Percentiles rank a stretch among this genome's conserved stretches.
phyloP scores from a whole-genome alignment of 2,329 filamentous ascomycete species.

The Aspergillus sp. region DNA sequence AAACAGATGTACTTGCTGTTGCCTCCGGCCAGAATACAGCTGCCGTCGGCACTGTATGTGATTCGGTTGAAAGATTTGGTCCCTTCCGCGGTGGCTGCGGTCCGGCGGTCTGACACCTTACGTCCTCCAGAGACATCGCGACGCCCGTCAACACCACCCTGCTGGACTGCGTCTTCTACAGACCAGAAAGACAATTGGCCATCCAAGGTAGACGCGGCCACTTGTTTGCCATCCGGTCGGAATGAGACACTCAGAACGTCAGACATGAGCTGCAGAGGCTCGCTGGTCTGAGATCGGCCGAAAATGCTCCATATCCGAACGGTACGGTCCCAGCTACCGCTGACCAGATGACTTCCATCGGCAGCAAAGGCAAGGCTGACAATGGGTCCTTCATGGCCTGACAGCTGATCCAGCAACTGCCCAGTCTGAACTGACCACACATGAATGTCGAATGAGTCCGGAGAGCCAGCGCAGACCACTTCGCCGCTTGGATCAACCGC shows the following conservation, averaged over 20 bases:
- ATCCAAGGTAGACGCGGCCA: conserved; percentile 87
- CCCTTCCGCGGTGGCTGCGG: conserved; percentile 81
- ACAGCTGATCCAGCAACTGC: conserved; percentile 81
- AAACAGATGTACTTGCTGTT: conserved; percentile 99
- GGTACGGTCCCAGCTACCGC: conserved; percentile 94
- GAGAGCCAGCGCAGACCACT: conserved; percentile 87
- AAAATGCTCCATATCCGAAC: conserved; percentile 97
- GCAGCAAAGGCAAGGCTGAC: conserved; percentile 83
- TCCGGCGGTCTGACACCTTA: conserved; percentile 77
- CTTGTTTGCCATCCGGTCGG: conserved; percentile 80
- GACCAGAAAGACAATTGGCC: conserved; percentile 95
- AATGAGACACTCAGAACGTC: conserved; percentile 84
- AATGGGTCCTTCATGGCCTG: conserved; percentile 90
- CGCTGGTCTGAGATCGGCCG: conserved; percentile 84
- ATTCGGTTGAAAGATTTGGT: conserved; percentile 88
- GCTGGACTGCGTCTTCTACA: conserved; percentile 77
- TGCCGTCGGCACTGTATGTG: conserved; percentile 85
- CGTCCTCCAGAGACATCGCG: conserved; percentile 90
- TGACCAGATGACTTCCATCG: conserved; percentile 74
- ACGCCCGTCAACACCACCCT: conserved; percentile 78
- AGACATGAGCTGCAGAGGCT: conserved; percentile 84
- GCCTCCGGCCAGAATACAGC: conserved; percentile 80
- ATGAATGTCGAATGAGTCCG: conserved; percentile 95
- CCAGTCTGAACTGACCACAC: conserved; percentile 98
- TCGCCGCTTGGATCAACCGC: conserved; percentile 97